Conservation (phyloP, 1,139 yeast genomes). For the Ogataea hybrid region DNA sequence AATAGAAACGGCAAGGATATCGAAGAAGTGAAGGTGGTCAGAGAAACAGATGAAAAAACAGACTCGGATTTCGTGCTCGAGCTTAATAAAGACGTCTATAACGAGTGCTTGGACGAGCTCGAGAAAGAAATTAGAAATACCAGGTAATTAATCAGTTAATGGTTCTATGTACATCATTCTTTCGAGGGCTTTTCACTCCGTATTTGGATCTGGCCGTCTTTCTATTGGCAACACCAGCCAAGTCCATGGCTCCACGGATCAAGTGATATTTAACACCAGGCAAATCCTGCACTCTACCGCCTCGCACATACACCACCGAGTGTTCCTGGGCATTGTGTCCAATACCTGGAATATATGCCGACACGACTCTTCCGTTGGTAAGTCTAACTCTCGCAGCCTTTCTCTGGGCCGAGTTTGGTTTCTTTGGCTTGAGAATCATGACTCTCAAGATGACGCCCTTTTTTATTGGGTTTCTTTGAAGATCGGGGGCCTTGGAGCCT, state of each 20-base stretch:
- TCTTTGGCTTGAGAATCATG: slow-evolving; percentile 93
- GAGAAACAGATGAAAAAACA: slow-evolving; percentile 24
- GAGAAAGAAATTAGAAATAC: slow-evolving; percentile 39
- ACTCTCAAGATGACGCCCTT: slow-evolving; percentile 95
- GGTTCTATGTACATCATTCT: slow-evolving; percentile 26
- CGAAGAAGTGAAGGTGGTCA: slow-evolving; percentile 24
- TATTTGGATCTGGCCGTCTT: slow-evolving; percentile 87
- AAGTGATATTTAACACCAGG: slow-evolving; percentile 97
- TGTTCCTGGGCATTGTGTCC: slow-evolving; percentile 99
- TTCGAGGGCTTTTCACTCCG: slow-evolving; percentile 86
- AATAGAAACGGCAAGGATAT: slow-evolving; percentile 32
- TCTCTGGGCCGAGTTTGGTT: slow-evolving; percentile 97
- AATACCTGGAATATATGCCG: slow-evolving; percentile 97
- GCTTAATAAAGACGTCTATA: slow-evolving; percentile 38
- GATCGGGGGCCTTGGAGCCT: slow-evolving; percentile 71
- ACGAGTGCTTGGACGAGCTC: slow-evolving; percentile 41
- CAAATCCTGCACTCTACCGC: slow-evolving; percentile 96
- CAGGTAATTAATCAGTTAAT: not conserved
- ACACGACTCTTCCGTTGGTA: slow-evolving; percentile 82
- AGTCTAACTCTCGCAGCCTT: slow-evolving; percentile 95
- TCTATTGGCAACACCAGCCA: slow-evolving; percentile 94
- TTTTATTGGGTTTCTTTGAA: slow-evolving; percentile 76
- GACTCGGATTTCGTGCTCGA: slow-evolving; percentile 21
- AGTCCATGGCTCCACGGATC: slow-evolving; percentile 90
- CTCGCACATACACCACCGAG: slow-evolving; percentile 91